A percentile compares a stretch with the other conserved stretches of the same genome.
phyloP scores from a whole-genome alignment of 2,329 filamentous ascomycete species.

The Kalmusia sp. region DNA sequence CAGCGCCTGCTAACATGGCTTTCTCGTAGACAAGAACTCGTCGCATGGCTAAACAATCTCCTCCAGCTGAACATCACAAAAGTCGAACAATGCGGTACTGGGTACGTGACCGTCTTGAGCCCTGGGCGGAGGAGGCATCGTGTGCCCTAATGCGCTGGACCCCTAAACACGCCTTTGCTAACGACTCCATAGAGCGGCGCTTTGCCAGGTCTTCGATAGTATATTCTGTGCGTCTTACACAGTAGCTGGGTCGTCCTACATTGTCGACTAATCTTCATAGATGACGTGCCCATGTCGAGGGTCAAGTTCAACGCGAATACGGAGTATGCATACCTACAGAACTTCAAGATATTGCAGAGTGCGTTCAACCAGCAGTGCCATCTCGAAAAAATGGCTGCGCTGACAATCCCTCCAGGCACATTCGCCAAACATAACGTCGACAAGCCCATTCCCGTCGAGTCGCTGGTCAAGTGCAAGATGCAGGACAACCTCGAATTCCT shows the following conservation, averaged over 20 bases:
- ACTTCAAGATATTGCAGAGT: constrained; percentile 98
- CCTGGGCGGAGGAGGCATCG: constrained; percentile 11
- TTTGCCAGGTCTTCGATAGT: constrained; percentile 98
- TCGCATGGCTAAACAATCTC: constrained; percentile 96
- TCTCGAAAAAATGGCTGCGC: neutral
- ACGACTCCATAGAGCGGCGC: constrained; percentile 72
- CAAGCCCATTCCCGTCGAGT: constrained; percentile 86
- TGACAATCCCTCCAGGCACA: constrained; percentile 61
- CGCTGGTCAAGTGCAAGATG: constrained; percentile 98
- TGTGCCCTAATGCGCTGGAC: neutral
- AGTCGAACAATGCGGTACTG: constrained; percentile 98
- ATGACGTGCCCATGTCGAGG: constrained; percentile 90
- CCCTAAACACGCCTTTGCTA: constrained; percentile 23
- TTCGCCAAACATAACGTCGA: constrained; percentile 90
- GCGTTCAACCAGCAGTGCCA: constrained; percentile 48
- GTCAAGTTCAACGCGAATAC: constrained; percentile 99
- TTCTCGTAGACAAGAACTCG: constrained; percentile 81
- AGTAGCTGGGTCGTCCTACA: neutral
- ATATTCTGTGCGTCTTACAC: constrained; percentile 73
- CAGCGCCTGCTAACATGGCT: constrained; percentile 26
- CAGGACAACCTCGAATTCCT: constrained; percentile 99
- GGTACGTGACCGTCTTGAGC: constrained; percentile 65
- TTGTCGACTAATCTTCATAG: constrained; percentile 42
- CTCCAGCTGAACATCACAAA: constrained; percentile 97
- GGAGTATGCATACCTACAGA: constrained; percentile 97